Percentiles rank a stretch among this genome's conserved stretches.
phyloP scores from a whole-genome alignment of 306 rosid genomes.

The Prosopis cineraria region DNA sequence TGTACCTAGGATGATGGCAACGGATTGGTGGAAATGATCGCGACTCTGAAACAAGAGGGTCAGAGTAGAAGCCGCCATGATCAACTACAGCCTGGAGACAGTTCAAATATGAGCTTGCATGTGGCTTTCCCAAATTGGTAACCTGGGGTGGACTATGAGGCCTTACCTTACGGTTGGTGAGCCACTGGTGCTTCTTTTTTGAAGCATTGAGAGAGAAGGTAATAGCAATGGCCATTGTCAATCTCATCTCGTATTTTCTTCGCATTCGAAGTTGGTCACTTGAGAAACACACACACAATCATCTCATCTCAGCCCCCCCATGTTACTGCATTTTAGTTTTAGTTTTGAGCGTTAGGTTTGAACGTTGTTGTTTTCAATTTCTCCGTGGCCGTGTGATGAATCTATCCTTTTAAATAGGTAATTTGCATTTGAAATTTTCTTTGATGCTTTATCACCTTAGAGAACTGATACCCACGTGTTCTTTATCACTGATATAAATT shows the following conservation, averaged over 20 bases:
- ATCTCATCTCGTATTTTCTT: too few species aligned
- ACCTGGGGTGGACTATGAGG: neutral
- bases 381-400: constrained; percentile 41
- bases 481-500: too few species aligned
- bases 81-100: constrained; percentile 23
- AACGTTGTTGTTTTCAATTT: neutral
- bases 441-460: constrained; percentile 53
- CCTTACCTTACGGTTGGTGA: too few species aligned
- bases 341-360: neutral
- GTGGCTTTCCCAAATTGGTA: neutral
- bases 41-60: constrained; percentile 31
- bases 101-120: constrained; percentile 17
- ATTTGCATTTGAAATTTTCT: constrained; percentile 51
- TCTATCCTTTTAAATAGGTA: constrained; percentile 39
- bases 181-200: too few species aligned
- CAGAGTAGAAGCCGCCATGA: neutral
- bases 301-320: neutral
- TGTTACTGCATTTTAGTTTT: too few species aligned
- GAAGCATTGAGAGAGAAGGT: too few species aligned
- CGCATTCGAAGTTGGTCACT: too few species aligned
- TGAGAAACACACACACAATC: too few species aligned
- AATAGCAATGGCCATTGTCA: too few species aligned
- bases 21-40: constrained; percentile 41
- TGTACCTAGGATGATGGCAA: constrained; percentile 49
- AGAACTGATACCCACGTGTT: constrained; percentile 47